A percentile compares a stretch with the other conserved stretches of the same genome.
Conservation (phyloP, 768 basidiomycete genomes). For the Podaxis rugospora region DNA sequence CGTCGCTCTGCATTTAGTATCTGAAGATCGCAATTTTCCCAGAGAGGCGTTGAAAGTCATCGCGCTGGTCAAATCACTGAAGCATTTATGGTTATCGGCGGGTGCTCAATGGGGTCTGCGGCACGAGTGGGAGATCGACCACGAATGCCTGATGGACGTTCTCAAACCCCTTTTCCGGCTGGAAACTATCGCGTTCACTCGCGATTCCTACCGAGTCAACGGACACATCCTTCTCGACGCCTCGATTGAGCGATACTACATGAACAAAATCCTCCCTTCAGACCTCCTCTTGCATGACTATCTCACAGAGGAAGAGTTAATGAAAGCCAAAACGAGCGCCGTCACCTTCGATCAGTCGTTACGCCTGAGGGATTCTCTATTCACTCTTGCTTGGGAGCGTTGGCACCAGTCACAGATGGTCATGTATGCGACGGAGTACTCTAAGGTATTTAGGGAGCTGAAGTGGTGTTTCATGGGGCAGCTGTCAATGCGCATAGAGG, state of each 20-base stretch:
- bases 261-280: conserved; percentile 18
- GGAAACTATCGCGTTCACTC: conserved; percentile 22
- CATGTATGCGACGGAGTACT: conserved; percentile 15
- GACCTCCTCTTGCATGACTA: conserved; percentile 16
- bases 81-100: conserved; percentile 24
- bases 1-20: conserved; percentile 22
- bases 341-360: conserved; percentile 11
- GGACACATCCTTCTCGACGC: conserved; percentile 20
- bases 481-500: conserved; percentile 10
- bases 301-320: conserved; percentile 15
- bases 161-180: conserved; percentile 21
- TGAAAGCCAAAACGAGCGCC: conserved; percentile 5
- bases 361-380: conserved; percentile 12
- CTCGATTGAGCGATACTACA: conserved; percentile 20
- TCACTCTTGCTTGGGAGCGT: conserved; percentile 23
- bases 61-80: conserved; percentile 17
- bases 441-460: conserved; percentile 14
- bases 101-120: conserved; percentile 19
- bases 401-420: conserved; percentile 25
- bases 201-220: conserved; percentile 23
- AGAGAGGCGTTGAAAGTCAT: conserved; percentile 18
- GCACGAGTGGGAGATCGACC: conserved; percentile 24
- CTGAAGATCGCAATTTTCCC: conserved; percentile 14
- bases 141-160: conserved; percentile 14
- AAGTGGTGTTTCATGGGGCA: conserved; percentile 25